Conservation (phyloP, 1,139 yeast genomes). For the Hyphopichia khmerensis region DNA sequence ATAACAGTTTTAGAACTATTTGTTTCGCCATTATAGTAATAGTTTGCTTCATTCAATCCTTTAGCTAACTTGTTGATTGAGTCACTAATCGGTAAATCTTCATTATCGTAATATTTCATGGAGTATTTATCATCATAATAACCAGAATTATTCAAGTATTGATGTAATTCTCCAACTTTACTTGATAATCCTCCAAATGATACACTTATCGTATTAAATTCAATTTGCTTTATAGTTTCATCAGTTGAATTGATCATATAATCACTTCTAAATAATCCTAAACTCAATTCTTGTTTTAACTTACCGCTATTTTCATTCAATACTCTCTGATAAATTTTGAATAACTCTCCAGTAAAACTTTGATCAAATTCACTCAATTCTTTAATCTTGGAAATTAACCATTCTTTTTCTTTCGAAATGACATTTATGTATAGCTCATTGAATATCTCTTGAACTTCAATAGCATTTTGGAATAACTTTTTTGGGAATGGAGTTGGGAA, state of each 20-base stretch:
- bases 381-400: slow-evolving; percentile 60
- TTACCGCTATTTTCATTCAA: slow-evolving; percentile 43
- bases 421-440: slow-evolving; percentile 73
- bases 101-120: slow-evolving; percentile 40
- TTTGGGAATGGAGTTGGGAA: slow-evolving; percentile 89
- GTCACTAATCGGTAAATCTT: slow-evolving; percentile 63
- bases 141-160: slow-evolving; percentile 59
- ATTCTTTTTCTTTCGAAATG: slow-evolving; percentile 49
- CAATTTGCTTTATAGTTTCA: slow-evolving; percentile 78
- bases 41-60: slow-evolving; percentile 70
- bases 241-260: slow-evolving; percentile 66
- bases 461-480: slow-evolving; percentile 62
- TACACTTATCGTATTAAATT: slow-evolving; percentile 92
- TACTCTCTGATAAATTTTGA: slow-evolving; percentile 55
- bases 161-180: slow-evolving; percentile 75
- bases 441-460: slow-evolving; percentile 64
- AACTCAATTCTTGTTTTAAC: slow-evolving; percentile 59
- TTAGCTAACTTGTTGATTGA: slow-evolving; percentile 61
- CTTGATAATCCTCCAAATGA: slow-evolving; percentile 91
- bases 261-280: slow-evolving; percentile 89
- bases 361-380: slow-evolving; percentile 60
- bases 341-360: slow-evolving; percentile 80
- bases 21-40: slow-evolving; percentile 42
- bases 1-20: slow-evolving; percentile 48
- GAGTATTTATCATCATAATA: slow-evolving; percentile 43